These are phyloP conservation scores for Hsuehochloa calcarea DNA, from an alignment of 176 grass and related monocot species.

Conservation along the genomic window DNA sequence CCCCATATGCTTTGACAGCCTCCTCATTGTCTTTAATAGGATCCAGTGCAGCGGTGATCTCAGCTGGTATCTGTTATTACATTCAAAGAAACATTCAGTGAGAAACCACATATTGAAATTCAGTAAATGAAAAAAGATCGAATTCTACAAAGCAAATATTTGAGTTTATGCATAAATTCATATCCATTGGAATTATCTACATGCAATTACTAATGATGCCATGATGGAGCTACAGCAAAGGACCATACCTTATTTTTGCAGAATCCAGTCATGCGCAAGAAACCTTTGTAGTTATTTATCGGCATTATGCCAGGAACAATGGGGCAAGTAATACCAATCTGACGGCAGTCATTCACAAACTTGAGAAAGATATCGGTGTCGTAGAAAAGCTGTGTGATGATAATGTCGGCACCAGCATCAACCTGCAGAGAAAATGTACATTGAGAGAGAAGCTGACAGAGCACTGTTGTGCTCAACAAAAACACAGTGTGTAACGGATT, in stretches of 20 bases:
- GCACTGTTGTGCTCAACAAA: neutral
- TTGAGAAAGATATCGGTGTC: conserved; percentile 88
- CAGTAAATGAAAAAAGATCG: neutral
- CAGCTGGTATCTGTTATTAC: conserved; percentile 58
- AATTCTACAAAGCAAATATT: neutral
- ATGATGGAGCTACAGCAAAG: neutral
- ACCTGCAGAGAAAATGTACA: conserved; percentile 45
- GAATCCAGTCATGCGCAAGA: conserved; percentile 76
- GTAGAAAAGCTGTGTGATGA: conserved; percentile 84
- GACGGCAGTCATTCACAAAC: conserved; percentile 85
- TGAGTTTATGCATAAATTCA: neutral
- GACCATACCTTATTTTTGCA: conserved; percentile 82
- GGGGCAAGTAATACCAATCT: conserved; percentile 85
- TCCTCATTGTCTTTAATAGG: conserved; percentile 92
- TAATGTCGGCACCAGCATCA: conserved; percentile 83
- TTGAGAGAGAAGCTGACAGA: conserved; percentile 11
- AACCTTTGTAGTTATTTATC: conserved; percentile 89
- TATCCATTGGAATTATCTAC: neutral
- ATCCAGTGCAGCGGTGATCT: conserved; percentile 68
- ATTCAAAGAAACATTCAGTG: neutral
- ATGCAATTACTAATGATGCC: conserved; percentile 19
- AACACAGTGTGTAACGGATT: neutral
- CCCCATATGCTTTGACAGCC: conserved; percentile 76
- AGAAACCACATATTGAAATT: conserved; percentile 8
- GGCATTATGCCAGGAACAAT: conserved; percentile 97